Conservation (phyloP, 768 basidiomycete species). For the Termitomyces heimii region DNA sequence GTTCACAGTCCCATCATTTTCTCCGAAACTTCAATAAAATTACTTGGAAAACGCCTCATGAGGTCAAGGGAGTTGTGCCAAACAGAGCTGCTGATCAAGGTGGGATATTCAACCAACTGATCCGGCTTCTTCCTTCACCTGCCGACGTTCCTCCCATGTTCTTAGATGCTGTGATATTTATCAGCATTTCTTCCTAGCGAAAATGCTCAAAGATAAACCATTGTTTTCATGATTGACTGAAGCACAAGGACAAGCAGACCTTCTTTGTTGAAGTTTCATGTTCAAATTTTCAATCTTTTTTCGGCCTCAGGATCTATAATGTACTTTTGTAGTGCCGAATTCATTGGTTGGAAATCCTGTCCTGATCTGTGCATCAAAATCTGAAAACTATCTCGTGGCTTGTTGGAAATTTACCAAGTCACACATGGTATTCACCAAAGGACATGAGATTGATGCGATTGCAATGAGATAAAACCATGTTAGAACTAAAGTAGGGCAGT, state of each 20-base stretch:
- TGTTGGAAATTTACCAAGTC: background rate
- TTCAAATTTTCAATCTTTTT: background rate
- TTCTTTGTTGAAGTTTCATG: background rate
- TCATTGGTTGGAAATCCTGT: background rate
- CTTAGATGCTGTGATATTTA: background rate
- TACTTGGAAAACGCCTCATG: background rate
- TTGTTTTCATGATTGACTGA: background rate
- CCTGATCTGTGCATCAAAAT: background rate
- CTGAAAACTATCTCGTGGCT: background rate
- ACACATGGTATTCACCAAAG: background rate
- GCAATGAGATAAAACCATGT: background rate
- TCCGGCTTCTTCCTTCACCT: background rate
- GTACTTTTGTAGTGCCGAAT: background rate
- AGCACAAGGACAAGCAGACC: background rate
- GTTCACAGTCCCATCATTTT: background rate
- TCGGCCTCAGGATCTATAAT: background rate
- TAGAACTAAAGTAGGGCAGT: no score
- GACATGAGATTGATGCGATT: background rate
- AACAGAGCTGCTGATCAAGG: background rate
- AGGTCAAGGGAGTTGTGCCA: background rate
- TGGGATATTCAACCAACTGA: background rate
- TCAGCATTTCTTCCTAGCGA: background rate
- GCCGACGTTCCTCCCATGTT: background rate
- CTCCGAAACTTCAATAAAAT: background rate
- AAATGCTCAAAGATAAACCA: background rate